Conservation (phyloP, 2,329 filamentous ascomycete species). For the Trichoderma asperellum region DNA sequence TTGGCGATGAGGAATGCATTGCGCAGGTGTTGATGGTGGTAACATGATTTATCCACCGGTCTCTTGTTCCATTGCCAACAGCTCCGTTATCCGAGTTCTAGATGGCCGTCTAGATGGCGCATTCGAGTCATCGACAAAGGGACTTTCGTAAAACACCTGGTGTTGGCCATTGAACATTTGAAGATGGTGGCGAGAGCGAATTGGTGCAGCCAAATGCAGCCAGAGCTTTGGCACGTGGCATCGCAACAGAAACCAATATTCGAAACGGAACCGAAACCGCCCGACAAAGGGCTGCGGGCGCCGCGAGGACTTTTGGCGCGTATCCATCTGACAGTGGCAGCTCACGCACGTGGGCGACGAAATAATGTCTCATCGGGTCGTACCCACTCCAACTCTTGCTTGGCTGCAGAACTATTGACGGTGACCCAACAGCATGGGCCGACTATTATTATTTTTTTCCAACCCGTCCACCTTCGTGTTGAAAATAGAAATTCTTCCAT, state of each 20-base stretch:
- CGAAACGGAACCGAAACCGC: background rate
- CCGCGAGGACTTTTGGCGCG: background rate
- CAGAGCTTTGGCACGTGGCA: constrained; percentile 4
- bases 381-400: constrained; percentile 12
- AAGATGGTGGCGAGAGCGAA: background rate
- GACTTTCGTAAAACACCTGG: background rate
- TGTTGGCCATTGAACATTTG: background rate
- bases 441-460: background rate
- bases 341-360: constrained; percentile 23
- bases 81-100: background rate
- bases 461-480: background rate
- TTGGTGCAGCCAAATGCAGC: background rate
- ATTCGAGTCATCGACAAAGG: background rate
- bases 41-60: background rate
- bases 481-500: background rate
- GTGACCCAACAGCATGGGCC: background rate
- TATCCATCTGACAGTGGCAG: constrained; percentile 6
- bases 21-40: background rate
- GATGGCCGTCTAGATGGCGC: background rate
- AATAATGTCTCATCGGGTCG: background rate
- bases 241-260: background rate
- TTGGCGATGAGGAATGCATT: constrained; percentile 9
- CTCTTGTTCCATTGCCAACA: background rate
- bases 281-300: background rate
- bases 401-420: constrained; percentile 5